Evolutionary conservation across 495 filamentous ascomycete species (phyloP), one percentile per base, ranked within the genome.

Genomic region (Penicillium dipodomyicola): DNA sequence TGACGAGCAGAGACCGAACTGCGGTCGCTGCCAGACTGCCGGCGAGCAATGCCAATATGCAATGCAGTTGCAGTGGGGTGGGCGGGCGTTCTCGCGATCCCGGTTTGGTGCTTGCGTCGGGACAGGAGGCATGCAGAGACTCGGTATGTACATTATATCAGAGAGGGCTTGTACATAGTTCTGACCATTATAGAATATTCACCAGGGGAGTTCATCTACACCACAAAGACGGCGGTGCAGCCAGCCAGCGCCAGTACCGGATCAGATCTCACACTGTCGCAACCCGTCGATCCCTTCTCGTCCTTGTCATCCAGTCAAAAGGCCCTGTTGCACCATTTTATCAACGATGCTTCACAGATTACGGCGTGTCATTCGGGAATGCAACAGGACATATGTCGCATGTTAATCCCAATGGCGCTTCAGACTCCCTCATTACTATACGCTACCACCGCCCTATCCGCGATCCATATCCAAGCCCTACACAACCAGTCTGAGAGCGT

Each of bases 151-250:
- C 6, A 45, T 33, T 27, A 39, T n/a, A 5, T 17, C 39, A 22
- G 30, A 14, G 11, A 12, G 15, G 15, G 15, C 27, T 30, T 19
- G 23, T 23, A 15, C 17, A 12, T 51, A 23, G 11, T 14, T 15
- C 52, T 63, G 35, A 58, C 44, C 8, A 2, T 25, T 22, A 2
- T 46, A 78, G 76, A 78, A 63, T 78, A 78, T 57, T 78, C 76
- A 4, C 76, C 76, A 8, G 76, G 76, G 11, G 73, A 79, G 60
- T 77, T 77, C 41, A 75, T 77, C 56, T 77, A 77, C 60, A 77
- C 74, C 42, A 73, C 74, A 32, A 52, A 52, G 25, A 23, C 39
- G 27, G 60, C 73, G 33, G 41, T 54, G n/a, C 53, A 40, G 39
- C 29, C 54, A 47, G 50, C 52, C 53, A n/a, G 37, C 61, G 10